A percentile compares a stretch with the other conserved stretches of the same genome.
Evolutionary conservation across 805 yeast genomes (phyloP).

Genomic region (Kodamaea laetipori): DNA sequence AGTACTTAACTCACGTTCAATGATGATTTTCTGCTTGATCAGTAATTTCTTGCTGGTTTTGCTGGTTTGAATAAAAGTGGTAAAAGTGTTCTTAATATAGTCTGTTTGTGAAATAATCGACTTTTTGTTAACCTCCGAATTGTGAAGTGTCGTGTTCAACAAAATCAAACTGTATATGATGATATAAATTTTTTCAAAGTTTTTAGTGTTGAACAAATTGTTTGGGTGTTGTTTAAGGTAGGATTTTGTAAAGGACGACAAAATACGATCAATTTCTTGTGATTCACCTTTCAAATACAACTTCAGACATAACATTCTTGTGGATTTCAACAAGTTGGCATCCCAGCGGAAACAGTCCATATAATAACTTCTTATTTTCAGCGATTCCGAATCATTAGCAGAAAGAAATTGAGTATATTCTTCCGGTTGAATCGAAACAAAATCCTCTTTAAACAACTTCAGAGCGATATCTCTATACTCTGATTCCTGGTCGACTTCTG

Average conservation of each 20-base stretch:
- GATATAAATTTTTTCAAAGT: slow-evolving; percentile 61
- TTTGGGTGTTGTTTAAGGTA: slow-evolving; percentile 56
- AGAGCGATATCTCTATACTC: slow-evolving; percentile 38
- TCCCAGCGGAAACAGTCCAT: slow-evolving; percentile 51
- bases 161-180: slow-evolving; percentile 70
- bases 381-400: slow-evolving; percentile 39
- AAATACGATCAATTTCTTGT: slow-evolving; percentile 73
- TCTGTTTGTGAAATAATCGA: slow-evolving; percentile 43
- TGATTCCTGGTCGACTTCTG: slow-evolving; percentile 9
- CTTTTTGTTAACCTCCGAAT: slow-evolving; percentile 42
- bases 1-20: slow-evolving; percentile 45
- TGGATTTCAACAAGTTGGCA: slow-evolving; percentile 54
- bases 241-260: slow-evolving; percentile 65
- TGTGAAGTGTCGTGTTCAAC: slow-evolving; percentile 77
- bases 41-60: slow-evolving; percentile 29
- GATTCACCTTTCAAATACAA: slow-evolving; percentile 82
- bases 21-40: slow-evolving; percentile 44
- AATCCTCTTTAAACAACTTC: slow-evolving; percentile 41
- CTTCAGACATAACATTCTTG: slow-evolving; percentile 62
- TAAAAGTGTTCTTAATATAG: slow-evolving; percentile 44
- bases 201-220: slow-evolving; percentile 51
- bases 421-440: slow-evolving; percentile 45
- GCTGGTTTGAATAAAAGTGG: slow-evolving; percentile 43
- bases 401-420: slow-evolving; percentile 48
- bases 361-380: slow-evolving; percentile 43